Evolutionary conservation across 2,329 filamentous ascomycete species (phyloP).

Genomic region (Aspergillus sp.): DNA sequence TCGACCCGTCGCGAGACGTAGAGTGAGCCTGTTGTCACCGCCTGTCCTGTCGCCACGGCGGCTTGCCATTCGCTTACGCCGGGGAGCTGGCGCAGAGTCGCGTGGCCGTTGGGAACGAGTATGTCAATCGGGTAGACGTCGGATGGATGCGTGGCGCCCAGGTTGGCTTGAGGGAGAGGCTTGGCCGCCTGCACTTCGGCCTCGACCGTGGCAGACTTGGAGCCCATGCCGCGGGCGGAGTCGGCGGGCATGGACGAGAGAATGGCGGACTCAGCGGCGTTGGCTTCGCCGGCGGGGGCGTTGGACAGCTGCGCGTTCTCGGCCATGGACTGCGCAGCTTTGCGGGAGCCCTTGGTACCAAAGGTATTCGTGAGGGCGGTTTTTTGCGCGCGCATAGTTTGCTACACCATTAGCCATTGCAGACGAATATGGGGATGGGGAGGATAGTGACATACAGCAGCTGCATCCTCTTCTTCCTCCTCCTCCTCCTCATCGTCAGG

Average conservation of each 20-base stretch:
- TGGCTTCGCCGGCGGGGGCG: slow-evolving; percentile 24
- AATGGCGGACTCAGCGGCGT: slow-evolving; percentile 35
- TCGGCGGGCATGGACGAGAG: slow-evolving; percentile 33
- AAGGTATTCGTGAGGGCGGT: slow-evolving; percentile 40
- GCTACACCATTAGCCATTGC: slow-evolving; percentile 12
- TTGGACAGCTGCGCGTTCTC: slow-evolving; percentile 40
- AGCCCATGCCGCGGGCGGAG: slow-evolving; percentile 19
- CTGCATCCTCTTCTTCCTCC: slow-evolving; percentile 19
- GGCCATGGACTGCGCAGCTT: slow-evolving; percentile 38
- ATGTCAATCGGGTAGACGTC: slow-evolving; percentile 38
- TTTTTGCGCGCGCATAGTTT: slow-evolving; percentile 29
- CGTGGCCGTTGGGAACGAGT: slow-evolving; percentile 33
- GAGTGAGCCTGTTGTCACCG: slow-evolving; percentile 32
- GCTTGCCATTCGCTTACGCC: slow-evolving; percentile 35
- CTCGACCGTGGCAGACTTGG: slow-evolving; percentile 27
- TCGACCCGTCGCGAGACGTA: slow-evolving; percentile 38
- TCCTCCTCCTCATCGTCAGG: slow-evolving; percentile 19
- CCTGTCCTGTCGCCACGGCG: slow-evolving; percentile 24
- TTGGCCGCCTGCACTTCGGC: slow-evolving; percentile 38
- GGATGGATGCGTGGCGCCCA: slow-evolving; percentile 33
- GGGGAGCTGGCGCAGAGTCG: slow-evolving; percentile 35
- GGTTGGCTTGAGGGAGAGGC: slow-evolving; percentile 35
- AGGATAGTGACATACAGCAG: slow-evolving; percentile 15
- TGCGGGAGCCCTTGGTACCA: slow-evolving; percentile 42
- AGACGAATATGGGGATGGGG: neutral